A percentile compares a stretch with the other conserved stretches of the same genome.
Evolutionary conservation across 495 filamentous ascomycete genomes (phyloP).

Genomic region (Xylaria cubensis): DNA sequence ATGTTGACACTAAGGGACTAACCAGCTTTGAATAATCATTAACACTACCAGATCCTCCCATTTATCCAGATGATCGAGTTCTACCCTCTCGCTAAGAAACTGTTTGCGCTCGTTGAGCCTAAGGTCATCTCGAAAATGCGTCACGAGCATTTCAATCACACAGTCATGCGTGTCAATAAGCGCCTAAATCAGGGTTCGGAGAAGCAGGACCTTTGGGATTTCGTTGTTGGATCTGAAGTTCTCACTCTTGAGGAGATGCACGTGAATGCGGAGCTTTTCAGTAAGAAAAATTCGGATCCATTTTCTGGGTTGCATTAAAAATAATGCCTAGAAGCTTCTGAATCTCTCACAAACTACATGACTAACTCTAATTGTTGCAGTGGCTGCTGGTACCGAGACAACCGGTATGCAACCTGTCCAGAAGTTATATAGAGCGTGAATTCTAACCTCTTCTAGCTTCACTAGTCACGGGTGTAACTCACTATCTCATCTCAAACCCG

Average conservation of each 20-base stretch:
- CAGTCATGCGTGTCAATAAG: conserved; percentile 18
- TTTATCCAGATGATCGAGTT: conserved; percentile 21
- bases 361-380: not conserved
- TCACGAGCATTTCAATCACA: conserved; percentile 19
- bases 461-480: conserved; percentile 56
- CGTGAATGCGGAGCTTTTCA: conserved; percentile 21
- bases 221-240: conserved; percentile 10
- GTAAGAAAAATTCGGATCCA: not conserved
- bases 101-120: conserved; percentile 17
- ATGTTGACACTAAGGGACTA: not conserved
- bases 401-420: conserved; percentile 4
- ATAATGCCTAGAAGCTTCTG: not conserved
- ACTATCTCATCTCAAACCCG: conserved; percentile 55
- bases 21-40: not conserved
- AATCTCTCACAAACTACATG: not conserved
- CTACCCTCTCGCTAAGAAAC: conserved; percentile 14
- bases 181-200: conserved; percentile 5
- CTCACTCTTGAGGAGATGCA: conserved; percentile 25
- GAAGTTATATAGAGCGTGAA: too few relatives aligned
- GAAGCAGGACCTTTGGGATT: conserved; percentile 20
- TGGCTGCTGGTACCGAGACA: conserved; percentile 23
- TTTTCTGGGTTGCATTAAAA: not conserved
- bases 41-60: conserved; percentile 13
- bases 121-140: conserved; percentile 21
- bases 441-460: conserved; percentile 11